phyloP scores from a whole-genome alignment of 192 early-diverging fungal species.

The Kappamyces sp. region DNA sequence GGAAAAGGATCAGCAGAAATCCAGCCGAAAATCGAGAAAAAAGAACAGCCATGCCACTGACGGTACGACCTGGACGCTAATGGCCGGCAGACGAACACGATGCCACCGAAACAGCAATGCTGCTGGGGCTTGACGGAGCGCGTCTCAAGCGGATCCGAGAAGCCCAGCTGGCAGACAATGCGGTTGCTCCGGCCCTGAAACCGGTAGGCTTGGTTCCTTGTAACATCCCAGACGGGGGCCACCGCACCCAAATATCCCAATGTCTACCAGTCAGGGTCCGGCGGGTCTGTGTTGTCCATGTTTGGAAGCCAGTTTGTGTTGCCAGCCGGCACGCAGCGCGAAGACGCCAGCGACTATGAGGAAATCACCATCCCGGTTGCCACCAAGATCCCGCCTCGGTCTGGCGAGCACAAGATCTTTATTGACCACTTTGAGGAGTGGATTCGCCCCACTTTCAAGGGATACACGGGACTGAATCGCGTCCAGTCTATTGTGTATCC shows the following conservation, averaged over 20 bases:
- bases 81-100: no score
- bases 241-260: slow-evolving; percentile 59
- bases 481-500: slow-evolving; percentile 95
- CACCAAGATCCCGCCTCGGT: slow-evolving; percentile 49
- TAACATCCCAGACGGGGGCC: slow-evolving; percentile 10
- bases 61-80: no score
- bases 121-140: slow-evolving; percentile 61
- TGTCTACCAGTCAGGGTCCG: slow-evolving; percentile 68
- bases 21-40: not conserved
- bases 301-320: slow-evolving; percentile 75
- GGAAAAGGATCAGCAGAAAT: slow-evolving; percentile 22
- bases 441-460: slow-evolving; percentile 66
- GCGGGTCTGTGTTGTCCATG: slow-evolving; percentile 65
- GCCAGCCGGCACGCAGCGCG: slow-evolving; percentile 66
- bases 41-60: no score
- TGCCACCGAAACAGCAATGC: slow-evolving; percentile 57
- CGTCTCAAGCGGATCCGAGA: slow-evolving; percentile 54
- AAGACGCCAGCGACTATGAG: slow-evolving; percentile 78
- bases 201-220: slow-evolving; percentile 35
- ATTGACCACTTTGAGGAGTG: slow-evolving; percentile 70
- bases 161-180: slow-evolving; percentile 42
- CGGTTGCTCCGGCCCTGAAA: slow-evolving; percentile 27
- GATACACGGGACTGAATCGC: slow-evolving; percentile 83
- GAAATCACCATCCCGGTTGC: slow-evolving; percentile 85
- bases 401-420: slow-evolving; percentile 56